Conservation (phyloP, 148 eudicot species). For the Silene conica region DNA sequence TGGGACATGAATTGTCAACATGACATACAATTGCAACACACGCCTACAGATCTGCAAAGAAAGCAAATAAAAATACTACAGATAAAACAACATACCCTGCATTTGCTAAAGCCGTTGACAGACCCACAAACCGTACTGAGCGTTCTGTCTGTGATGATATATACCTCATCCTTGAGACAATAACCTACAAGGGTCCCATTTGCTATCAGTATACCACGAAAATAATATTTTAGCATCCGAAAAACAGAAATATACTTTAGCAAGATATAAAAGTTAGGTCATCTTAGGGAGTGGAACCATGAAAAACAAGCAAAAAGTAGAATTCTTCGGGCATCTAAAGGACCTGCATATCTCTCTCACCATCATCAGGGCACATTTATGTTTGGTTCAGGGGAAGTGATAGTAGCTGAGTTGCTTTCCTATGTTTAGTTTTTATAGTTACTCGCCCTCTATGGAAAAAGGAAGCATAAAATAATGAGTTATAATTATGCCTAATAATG, state of each 20-base stretch:
- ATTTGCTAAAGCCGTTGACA: slow-evolving; percentile 97
- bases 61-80: no score
- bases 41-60: neutral
- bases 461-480: no score
- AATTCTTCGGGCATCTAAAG: neutral
- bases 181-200: slow-evolving; percentile 49
- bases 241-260: neutral
- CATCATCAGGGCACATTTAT: neutral
- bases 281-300: neutral
- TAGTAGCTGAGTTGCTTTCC: neutral
- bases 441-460: no score
- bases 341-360: no score
- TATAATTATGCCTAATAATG: no score
- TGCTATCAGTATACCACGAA: slow-evolving; percentile 16
- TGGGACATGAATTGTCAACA: neutral
- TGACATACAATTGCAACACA: neutral
- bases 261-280: neutral
- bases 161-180: slow-evolving; percentile 97
- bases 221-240: neutral
- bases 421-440: no score
- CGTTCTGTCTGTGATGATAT: slow-evolving; percentile 97
- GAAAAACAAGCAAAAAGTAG: neutral
- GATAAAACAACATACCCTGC: slow-evolving; percentile 63
- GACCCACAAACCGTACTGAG: slow-evolving; percentile 86
- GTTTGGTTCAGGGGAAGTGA: neutral